These are phyloP conservation scores for Ceratocystis harringtonii DNA, from an alignment of 2,329 filamentous ascomycete genomes.

Conservation along the genomic window DNA sequence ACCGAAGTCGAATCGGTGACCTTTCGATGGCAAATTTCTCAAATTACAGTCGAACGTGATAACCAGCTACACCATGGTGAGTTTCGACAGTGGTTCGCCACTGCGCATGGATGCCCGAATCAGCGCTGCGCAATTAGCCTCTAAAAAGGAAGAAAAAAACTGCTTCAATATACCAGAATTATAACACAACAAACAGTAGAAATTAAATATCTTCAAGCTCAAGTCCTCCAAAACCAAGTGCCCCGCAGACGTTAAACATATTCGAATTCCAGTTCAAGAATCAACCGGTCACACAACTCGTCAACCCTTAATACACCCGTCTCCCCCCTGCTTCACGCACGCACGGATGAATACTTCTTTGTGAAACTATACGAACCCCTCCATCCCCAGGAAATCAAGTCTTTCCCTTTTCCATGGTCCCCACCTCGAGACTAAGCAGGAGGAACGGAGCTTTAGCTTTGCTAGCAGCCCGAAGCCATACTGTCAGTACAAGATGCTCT, in stretches of 20 bases:
- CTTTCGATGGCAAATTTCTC: constrained; percentile 17
- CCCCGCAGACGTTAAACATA: too few relatives aligned
- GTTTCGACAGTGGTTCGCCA: constrained; percentile 15
- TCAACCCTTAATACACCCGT: too few relatives aligned
- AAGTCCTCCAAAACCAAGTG: too few relatives aligned
- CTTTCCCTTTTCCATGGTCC: neutral
- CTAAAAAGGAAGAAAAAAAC: neutral
- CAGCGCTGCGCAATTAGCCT: accelerated
- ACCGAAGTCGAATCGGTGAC: constrained; percentile 17
- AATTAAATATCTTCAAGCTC: too few relatives aligned
- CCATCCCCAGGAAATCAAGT: too few relatives aligned
- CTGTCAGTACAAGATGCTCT: neutral
- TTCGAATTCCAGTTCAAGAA: too few relatives aligned
- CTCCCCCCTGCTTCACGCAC: too few relatives aligned
- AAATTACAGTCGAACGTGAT: constrained; percentile 17
- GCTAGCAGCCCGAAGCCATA: neutral
- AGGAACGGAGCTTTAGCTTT: neutral
- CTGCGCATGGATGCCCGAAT: constrained; percentile 10
- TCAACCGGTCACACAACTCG: too few relatives aligned
- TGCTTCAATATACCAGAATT: too few relatives aligned
- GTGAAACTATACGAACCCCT: too few relatives aligned
- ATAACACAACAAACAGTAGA: too few relatives aligned
- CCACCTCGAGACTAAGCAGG: neutral
- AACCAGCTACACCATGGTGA: constrained; percentile 17
- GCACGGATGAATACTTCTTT: too few relatives aligned